Conservation (phyloP, 805 yeast species). For the Candida coleopterorum region DNA sequence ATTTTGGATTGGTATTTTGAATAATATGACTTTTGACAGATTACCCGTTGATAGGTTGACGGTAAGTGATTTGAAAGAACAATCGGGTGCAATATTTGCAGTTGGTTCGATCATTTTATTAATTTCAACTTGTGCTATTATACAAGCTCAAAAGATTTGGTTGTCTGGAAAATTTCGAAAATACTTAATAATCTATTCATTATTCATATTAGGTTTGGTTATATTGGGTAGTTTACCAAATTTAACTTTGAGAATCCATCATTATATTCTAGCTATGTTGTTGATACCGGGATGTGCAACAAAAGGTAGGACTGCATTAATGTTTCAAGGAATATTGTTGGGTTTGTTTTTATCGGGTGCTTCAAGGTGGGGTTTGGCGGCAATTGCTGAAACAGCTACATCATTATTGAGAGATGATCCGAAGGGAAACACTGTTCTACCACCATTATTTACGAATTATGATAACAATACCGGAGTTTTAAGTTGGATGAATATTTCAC, state of each 20-base stretch:
- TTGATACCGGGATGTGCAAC: conserved; percentile 83
- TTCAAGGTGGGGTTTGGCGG: conserved; percentile 90
- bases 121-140: conserved; percentile 50
- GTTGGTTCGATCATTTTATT: conserved; percentile 45
- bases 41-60: conserved; percentile 85
- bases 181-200: conserved; percentile 52
- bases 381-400: conserved; percentile 72
- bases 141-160: conserved; percentile 82
- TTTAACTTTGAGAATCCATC: conserved; percentile 72
- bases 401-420: conserved; percentile 74
- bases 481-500: conserved; percentile 25
- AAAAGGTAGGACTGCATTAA: conserved; percentile 60
- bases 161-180: conserved; percentile 61
- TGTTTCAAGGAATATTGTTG: conserved; percentile 78
- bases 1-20: conserved; percentile 80
- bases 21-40: conserved; percentile 83
- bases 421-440: conserved; percentile 49
- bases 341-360: conserved; percentile 84
- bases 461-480: conserved; percentile 26
- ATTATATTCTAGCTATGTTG: conserved; percentile 68
- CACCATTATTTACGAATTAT: conserved; percentile 33
- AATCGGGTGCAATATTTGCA: conserved; percentile 73
- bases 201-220: conserved; percentile 40
- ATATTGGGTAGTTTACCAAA: conserved; percentile 54
- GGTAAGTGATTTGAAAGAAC: conserved; percentile 60